Evolutionary conservation across 2,329 filamentous ascomycete species (phyloP).

Genomic region (Chaetomium sp.): DNA sequence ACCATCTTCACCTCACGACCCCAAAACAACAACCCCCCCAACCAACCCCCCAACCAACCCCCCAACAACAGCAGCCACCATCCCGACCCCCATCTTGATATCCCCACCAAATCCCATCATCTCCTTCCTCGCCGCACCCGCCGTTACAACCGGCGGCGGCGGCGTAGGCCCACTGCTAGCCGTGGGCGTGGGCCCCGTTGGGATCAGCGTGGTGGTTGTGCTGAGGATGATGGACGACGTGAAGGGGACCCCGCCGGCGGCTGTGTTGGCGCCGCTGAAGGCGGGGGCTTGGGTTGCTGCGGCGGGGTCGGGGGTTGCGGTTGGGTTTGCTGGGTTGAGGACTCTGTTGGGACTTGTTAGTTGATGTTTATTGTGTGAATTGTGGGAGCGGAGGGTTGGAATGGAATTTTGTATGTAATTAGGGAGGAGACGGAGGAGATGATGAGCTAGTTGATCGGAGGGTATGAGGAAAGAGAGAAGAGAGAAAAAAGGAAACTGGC

Average conservation of each 20-base stretch:
- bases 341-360: slow-evolving; percentile 33
- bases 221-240: slow-evolving; percentile 41
- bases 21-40: slow-evolving; percentile 35
- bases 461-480: too few species aligned
- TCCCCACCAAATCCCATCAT: too few species aligned
- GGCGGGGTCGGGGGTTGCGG: slow-evolving; percentile 35
- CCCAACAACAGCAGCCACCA: slow-evolving; percentile 37
- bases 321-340: slow-evolving; percentile 48
- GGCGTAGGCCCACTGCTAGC: slow-evolving; percentile 20
- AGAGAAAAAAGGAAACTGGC: neutral
- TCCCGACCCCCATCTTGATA: slow-evolving; percentile 16
- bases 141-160: too few species aligned
- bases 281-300: slow-evolving; percentile 43
- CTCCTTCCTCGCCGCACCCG: too few species aligned
- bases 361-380: too few species aligned
- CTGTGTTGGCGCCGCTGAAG: slow-evolving; percentile 47
- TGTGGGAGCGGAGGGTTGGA: too few species aligned
- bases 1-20: too few species aligned
- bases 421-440: too few species aligned
- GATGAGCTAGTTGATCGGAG: too few species aligned
- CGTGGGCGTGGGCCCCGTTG: slow-evolving; percentile 1
- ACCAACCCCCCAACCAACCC: slow-evolving; percentile 43
- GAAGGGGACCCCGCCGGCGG: slow-evolving; percentile 41
- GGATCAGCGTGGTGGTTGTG: neutral
- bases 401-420: too few species aligned